Conservation (phyloP, 768 basidiomycete species). For the Tricholoma bakamatsutake region DNA sequence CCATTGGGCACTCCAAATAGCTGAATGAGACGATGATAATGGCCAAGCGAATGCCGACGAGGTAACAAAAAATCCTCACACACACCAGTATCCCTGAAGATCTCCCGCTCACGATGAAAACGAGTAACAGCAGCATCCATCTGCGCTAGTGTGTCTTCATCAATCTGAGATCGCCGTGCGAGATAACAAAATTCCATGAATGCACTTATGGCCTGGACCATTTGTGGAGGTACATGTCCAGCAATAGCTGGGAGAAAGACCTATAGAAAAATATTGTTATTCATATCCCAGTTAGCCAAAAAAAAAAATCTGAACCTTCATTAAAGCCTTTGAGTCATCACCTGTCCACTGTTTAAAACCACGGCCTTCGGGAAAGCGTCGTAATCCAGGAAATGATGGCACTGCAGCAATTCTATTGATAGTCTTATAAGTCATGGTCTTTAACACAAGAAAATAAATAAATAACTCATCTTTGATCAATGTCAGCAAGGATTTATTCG, state of each 20-base stretch:
- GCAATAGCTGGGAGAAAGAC: constrained; percentile 20
- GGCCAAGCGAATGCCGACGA: constrained; percentile 1
- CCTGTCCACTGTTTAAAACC: too few relatives aligned
- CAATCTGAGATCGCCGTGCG: constrained; percentile 7
- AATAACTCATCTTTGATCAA: too few relatives aligned
- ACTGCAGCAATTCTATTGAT: too few relatives aligned
- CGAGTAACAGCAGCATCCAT: neutral
- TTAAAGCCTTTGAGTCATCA: too few relatives aligned
- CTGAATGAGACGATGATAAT: constrained; percentile 2
- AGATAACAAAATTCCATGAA: constrained; percentile 20
- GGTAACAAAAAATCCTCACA: constrained; percentile 1
- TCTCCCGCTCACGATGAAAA: neutral
- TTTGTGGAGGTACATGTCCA: constrained; percentile 8
- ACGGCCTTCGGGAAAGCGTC: too few relatives aligned
- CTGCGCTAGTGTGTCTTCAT: neutral
- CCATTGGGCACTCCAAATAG: constrained; percentile 5
- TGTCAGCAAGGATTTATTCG: too few relatives aligned
- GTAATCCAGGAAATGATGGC: too few relatives aligned
- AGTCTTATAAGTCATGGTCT: too few relatives aligned
- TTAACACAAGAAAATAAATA: too few relatives aligned
- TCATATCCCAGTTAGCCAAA: too few relatives aligned
- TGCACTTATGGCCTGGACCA: constrained; percentile 9
- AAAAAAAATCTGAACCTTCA: too few relatives aligned
- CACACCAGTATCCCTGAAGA: neutral
- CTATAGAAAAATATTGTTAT: too few relatives aligned